Conservation (phyloP, 139 green algal genomes). For the Tetraselmis chui region DNA sequence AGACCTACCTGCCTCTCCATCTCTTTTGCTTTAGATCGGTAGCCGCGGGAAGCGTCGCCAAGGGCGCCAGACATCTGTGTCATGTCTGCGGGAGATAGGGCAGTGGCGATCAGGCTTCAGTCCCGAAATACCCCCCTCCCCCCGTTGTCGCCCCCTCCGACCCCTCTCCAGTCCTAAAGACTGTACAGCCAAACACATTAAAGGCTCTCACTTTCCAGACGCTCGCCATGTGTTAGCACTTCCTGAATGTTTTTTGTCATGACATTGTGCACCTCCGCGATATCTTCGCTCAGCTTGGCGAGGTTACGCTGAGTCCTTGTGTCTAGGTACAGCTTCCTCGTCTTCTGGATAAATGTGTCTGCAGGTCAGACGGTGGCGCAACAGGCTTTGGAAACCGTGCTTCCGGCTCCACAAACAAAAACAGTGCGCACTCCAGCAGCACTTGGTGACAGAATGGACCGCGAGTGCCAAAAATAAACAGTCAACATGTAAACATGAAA, state of each 20-base stretch:
- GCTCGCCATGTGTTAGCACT: conserved; percentile 91
- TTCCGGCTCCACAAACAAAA: background rate
- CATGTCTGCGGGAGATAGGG: conserved; percentile 57
- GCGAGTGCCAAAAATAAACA: too few species aligned
- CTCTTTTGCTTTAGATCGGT: conserved; percentile 75
- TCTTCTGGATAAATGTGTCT: conserved; percentile 99
- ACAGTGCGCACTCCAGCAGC: too few species aligned
- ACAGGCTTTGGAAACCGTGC: too few species aligned
- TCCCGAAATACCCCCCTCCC: background rate
- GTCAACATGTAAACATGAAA: too few species aligned
- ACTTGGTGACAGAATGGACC: too few species aligned
- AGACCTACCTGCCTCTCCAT: conserved; percentile 47
- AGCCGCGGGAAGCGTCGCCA: conserved; percentile 75
- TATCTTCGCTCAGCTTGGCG: conserved; percentile 79
- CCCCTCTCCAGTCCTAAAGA: background rate
- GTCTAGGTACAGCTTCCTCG: conserved; percentile 95
- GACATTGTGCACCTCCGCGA: conserved; percentile 88
- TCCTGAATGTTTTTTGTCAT: conserved; percentile 99
- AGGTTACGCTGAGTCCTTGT: conserved; percentile 96
- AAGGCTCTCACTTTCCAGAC: conserved; percentile 77
- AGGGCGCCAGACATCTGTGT: conserved; percentile 73
- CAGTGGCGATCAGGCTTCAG: background rate
- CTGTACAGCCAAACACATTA: background rate
- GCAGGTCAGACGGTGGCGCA: conserved; percentile 4
- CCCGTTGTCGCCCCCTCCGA: background rate